A percentile compares a stretch with the other conserved stretches of the same genome.
Conservation (phyloP, 768 basidiomycete genomes). For the Coprinopsis strossmayeri region DNA sequence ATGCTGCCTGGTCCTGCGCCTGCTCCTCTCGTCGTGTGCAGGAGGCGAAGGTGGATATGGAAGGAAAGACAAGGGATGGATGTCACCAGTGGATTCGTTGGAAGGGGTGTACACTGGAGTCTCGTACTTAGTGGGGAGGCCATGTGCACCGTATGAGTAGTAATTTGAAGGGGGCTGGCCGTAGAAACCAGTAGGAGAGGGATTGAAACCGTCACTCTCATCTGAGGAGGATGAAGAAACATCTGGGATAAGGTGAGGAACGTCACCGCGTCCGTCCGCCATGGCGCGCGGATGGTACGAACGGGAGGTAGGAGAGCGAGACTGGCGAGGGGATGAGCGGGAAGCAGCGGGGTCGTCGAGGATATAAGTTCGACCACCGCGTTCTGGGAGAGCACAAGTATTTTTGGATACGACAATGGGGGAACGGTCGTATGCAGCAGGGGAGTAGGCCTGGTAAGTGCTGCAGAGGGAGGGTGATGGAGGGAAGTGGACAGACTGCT, state of each 20-base stretch:
- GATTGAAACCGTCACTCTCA: conserved; percentile 48
- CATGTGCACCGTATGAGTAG: conserved; percentile 16
- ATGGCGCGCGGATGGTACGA: conserved; percentile 7
- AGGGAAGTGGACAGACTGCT: conserved; percentile 42
- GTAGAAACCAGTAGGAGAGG: conserved; percentile 27
- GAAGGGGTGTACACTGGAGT: conserved; percentile 9
- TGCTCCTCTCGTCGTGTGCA: conserved; percentile 14
- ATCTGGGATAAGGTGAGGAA: conserved; percentile 56
- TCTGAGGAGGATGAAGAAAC: conserved; percentile 53
- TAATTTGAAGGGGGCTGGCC: conserved; percentile 7
- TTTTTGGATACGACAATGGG: conserved; percentile 73
- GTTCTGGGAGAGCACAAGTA: conserved; percentile 68
- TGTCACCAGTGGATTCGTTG: conserved; percentile 5
- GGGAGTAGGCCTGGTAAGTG: conserved; percentile 46
- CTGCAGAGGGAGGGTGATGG: conserved; percentile 46
- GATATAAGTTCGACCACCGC: conserved; percentile 66
- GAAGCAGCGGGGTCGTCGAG: conserved; percentile 40
- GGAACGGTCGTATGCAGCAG: conserved; percentile 69
- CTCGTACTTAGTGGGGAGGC: conserved; percentile 12
- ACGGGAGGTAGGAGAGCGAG: conserved; percentile 3
- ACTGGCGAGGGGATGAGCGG: conserved; percentile 17
- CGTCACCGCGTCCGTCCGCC: conserved; percentile 15
- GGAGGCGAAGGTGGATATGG: conserved; percentile 27
- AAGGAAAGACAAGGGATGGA: conserved; percentile 28
- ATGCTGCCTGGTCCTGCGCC: conserved; percentile 27